Evolutionary conservation across 73 alveolate species (phyloP).

Genomic region (Tetrahymena thermophila): DNA sequence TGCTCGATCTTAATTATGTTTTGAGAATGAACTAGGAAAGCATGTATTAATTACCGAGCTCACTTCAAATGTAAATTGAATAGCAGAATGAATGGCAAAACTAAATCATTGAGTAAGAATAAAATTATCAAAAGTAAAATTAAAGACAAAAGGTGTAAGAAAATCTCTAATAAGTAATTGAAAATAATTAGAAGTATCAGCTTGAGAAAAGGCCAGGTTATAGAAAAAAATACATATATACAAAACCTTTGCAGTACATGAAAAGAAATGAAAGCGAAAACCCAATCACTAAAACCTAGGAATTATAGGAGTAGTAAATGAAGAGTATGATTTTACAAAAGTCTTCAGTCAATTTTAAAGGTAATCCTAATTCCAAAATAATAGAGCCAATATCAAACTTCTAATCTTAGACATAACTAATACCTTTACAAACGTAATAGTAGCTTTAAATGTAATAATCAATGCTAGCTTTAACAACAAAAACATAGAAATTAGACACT

Average conservation of each 20-base stretch:
- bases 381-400: not conserved
- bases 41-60: conserved; percentile 6
- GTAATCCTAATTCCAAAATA: not conserved
- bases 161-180: not conserved
- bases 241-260: not conserved
- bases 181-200: not conserved
- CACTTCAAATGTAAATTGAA: not conserved
- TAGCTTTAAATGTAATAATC: not conserved
- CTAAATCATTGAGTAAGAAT: not conserved
- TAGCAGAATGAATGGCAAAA: not conserved
- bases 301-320: not conserved
- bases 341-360: not conserved
- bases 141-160: not conserved
- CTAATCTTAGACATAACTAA: not conserved
- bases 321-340: not conserved
- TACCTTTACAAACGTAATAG: not conserved
- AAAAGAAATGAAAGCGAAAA: not conserved
- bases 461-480: not conserved
- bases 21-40: conserved; percentile 31
- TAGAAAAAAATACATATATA: not conserved
- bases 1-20: conserved; percentile 37
- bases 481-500: not conserved
- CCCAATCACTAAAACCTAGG: not conserved
- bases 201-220: not conserved
- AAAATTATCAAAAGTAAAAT: not conserved